Percentiles rank a stretch among this genome's conserved stretches.
These are phyloP conservation scores for Arthrobotrys sphaeroides DNA, from an alignment of 2,329 filamentous ascomycete genomes.

Conservation along the genomic window DNA sequence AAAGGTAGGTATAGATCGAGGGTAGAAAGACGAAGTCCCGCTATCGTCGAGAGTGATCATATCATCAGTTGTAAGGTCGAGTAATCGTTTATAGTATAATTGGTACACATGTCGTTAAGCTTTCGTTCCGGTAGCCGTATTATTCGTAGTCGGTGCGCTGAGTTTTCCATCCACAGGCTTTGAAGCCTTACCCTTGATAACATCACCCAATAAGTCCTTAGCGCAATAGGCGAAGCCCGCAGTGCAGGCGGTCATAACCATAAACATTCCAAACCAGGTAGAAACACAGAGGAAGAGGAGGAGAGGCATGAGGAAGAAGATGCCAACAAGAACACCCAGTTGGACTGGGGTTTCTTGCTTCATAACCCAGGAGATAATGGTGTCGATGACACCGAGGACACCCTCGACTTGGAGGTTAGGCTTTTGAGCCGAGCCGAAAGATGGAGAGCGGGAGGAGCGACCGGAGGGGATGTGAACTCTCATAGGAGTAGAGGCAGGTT, in stretches of 20 bases:
- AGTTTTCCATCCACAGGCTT: conserved; percentile 17
- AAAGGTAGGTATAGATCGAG: background rate
- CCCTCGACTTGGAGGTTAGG: conserved; percentile 27
- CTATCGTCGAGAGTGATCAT: conserved; percentile 28
- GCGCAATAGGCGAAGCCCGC: conserved; percentile 41
- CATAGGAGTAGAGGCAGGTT: conserved; percentile 21
- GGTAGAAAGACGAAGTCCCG: conserved; percentile 28
- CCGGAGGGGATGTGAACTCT: conserved; percentile 40
- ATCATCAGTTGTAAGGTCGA: background rate
- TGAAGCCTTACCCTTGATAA: background rate
- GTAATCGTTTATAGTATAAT: background rate
- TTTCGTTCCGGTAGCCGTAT: conserved; percentile 24
- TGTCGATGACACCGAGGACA: conserved; percentile 30
- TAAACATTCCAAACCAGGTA: conserved; percentile 49
- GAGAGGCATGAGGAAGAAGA: conserved; percentile 47
- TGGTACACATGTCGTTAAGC: conserved; percentile 1
- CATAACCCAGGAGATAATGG: conserved; percentile 35
- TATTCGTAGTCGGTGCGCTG: conserved; percentile 17
- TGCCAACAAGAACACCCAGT: conserved; percentile 31
- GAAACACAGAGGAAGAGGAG: conserved; percentile 44
- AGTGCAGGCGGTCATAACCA: conserved; percentile 34
- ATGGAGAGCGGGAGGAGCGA: conserved; percentile 40
- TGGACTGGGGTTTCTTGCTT: conserved; percentile 48
- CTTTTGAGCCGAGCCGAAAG: conserved; percentile 16
- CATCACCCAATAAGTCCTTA: conserved; percentile 26